Evolutionary conservation across 2,329 filamentous ascomycete species (phyloP), one percentile per base, ranked within the genome.

Genomic region (Shiraia sp.): DNA sequence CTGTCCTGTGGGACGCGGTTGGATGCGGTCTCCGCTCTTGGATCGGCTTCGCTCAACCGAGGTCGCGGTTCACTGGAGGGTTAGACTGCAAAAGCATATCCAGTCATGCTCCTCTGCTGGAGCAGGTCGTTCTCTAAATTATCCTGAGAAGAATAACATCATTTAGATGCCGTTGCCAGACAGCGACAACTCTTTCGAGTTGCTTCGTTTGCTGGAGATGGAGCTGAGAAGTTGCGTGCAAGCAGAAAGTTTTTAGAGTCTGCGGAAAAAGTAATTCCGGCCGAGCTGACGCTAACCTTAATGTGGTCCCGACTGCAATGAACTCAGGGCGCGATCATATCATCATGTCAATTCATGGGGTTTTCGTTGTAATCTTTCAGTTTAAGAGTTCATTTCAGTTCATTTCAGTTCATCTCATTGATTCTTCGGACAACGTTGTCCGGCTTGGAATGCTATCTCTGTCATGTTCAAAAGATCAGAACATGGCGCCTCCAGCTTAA

Each of bases 21-120:
- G 58, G 52, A 53, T 47, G 51, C 51, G 57, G 57, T 58, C 62
- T 64, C 61, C 62, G 55, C 40, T 46, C 47, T 50, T 54, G 55
- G 49, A 40, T 51, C 42, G 47, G 33, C 36, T 32, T 51, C 34
- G 33, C 30, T 62, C 60, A 68, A 50, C 65, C 65, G 65, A 68
- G 65, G 65, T 68, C 57, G 44, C 31, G 41, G 46, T 48, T 38
- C 15, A n/a, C 27, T 45, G 38, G 49, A 42, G 32, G 40, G 42
- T 47, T 51, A 25, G 35, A 23, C 36, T 27, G 24, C 34, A 27
- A 36, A 22, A 33, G 40, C 33, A 41, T 26, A 10, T 25, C 40
- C 37, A 42, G 19, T 36, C 26, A 28, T 23, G 17, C 24, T 31
- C 17, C 22, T 40, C 34, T 42, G 39, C 32, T 32, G 27, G 17